phyloP scores from a whole-genome alignment of 345 rosid genomes.

The Carallia brachiata region DNA sequence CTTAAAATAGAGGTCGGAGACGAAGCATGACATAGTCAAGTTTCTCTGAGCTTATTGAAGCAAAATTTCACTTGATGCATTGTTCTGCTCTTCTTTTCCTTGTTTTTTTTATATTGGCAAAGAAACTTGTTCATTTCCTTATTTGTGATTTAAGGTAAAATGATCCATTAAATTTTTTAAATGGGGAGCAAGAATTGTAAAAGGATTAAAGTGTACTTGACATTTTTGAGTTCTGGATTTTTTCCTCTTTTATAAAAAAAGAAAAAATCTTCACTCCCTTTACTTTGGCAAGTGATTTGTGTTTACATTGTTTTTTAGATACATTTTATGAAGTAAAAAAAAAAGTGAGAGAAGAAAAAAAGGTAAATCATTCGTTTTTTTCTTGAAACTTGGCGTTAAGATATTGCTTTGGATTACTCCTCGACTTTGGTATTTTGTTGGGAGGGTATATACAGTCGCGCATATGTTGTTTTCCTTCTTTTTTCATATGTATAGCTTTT shows the following conservation, averaged over 20 bases:
- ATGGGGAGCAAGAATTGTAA: background rate
- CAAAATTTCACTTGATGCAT: too few species aligned
- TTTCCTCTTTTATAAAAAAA: too few species aligned
- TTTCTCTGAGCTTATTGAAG: too few species aligned
- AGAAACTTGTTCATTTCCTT: too few species aligned
- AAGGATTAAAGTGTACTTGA: background rate
- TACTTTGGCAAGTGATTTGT: slow-evolving; percentile 5
- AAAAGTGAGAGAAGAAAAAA: slow-evolving; percentile 73
- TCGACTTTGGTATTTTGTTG: background rate
- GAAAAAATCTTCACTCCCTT: too few species aligned
- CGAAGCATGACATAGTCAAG: too few species aligned
- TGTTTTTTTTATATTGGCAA: too few species aligned
- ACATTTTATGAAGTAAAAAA: slow-evolving; percentile 80
- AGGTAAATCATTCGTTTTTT: slow-evolving; percentile 40
- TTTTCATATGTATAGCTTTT: too few species aligned
- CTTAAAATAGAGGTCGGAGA: too few species aligned
- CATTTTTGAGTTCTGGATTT: background rate
- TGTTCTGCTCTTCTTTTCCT: too few species aligned
- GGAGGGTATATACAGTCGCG: background rate
- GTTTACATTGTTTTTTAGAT: slow-evolving; percentile 46
- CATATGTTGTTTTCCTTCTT: background rate
- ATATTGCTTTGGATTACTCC: too few species aligned
- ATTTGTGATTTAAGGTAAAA: too few species aligned
- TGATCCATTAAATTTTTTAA: background rate
- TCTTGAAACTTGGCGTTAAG: background rate